Conservation (phyloP, 2,329 filamentous ascomycete species). For the Aspergillus calidoustus region DNA sequence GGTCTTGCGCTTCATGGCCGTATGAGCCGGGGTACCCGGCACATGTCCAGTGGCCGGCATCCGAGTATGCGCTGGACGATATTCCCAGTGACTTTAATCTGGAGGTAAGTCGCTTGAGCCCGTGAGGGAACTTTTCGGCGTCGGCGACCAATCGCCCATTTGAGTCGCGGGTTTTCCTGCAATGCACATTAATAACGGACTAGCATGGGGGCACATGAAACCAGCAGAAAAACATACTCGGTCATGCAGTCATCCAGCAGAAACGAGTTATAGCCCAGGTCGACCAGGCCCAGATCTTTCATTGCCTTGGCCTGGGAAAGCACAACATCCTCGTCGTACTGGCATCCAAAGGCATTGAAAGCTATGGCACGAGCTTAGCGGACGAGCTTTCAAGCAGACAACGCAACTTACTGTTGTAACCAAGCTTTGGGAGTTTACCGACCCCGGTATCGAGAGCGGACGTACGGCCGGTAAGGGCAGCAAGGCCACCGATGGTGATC, state of each 20-base stretch:
- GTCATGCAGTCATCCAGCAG: background rate
- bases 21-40: constrained; percentile 1
- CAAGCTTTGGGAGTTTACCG: constrained; percentile 4
- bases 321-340: background rate
- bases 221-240: background rate
- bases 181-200: background rate
- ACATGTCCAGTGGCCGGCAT: background rate
- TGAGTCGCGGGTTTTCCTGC: background rate
- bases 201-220: background rate
- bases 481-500: background rate
- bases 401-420: background rate
- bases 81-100: background rate
- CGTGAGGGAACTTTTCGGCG: background rate
- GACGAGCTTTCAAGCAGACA: background rate
- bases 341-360: constrained; percentile 4
- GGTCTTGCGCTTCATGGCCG: constrained; percentile 2
- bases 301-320: background rate
- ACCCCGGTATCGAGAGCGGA: background rate
- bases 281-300: constrained; percentile 4
- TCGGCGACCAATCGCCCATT: background rate
- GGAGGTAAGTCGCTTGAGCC: background rate
- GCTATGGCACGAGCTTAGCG: background rate
- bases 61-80: background rate
- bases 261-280: background rate
- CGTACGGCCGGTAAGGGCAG: background rate